phyloP scores from a whole-genome alignment of 1,284 basidiomycete species.

The Coniferiporia sulphurascens region DNA sequence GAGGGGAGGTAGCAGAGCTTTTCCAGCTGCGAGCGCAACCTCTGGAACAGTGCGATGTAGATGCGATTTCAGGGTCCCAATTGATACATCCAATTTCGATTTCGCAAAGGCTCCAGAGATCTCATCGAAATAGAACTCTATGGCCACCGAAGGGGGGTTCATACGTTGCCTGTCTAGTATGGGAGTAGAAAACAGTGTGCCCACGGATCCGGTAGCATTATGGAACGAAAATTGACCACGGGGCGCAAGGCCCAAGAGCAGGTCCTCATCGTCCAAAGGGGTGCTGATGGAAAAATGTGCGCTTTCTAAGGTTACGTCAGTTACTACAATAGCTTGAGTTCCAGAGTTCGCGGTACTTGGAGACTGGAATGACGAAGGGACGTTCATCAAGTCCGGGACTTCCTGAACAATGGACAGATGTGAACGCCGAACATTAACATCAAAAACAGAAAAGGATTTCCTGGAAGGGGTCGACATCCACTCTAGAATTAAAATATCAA shows the following conservation, averaged over 20 bases:
- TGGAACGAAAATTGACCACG: background rate
- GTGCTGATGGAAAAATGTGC: background rate
- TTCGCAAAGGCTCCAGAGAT: background rate
- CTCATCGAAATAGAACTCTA: background rate
- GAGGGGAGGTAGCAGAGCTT: background rate
- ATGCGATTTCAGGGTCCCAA: background rate
- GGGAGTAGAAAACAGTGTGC: background rate
- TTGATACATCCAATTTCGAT: background rate
- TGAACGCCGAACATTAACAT: background rate
- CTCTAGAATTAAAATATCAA: constrained; percentile 12
- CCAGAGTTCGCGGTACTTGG: background rate
- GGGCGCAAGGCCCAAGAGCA: background rate
- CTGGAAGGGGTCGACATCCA: background rate
- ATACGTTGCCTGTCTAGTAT: background rate
- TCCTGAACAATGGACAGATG: background rate
- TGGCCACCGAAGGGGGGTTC: background rate
- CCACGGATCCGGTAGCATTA: background rate
- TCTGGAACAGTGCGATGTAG: constrained; percentile 17
- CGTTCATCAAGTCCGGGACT: constrained; percentile 2
- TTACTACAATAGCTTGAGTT: background rate
- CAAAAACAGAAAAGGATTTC: background rate
- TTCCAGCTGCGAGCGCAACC: constrained; percentile 15
- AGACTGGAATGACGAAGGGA: background rate
- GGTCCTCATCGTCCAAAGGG: background rate
- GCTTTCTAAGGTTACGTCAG: background rate